Evolutionary conservation across 192 early-diverging fungal species (phyloP).

Genomic region (Mortierella alpina): DNA sequence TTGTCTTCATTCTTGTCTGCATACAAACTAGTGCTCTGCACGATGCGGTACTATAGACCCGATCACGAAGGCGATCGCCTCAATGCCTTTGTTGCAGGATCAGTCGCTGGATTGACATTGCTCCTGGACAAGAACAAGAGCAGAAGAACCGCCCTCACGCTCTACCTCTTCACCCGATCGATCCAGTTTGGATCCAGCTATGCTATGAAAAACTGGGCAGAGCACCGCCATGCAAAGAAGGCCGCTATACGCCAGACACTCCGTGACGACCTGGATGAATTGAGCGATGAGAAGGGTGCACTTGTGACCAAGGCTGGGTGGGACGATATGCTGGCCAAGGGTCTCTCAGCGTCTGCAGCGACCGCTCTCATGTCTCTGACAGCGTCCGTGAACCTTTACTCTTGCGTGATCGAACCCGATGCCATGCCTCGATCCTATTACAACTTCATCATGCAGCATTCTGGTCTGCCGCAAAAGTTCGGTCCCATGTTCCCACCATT

Average conservation of each 20-base stretch:
- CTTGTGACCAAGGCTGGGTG: conserved; percentile 43
- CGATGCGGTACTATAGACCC: conserved; percentile 60
- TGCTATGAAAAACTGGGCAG: conserved; percentile 69
- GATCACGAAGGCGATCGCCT: conserved; percentile 61
- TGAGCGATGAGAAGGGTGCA: conserved; percentile 11
- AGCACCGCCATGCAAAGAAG: conserved; percentile 38
- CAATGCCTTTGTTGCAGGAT: conserved; percentile 73
- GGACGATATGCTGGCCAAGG: conserved; percentile 61
- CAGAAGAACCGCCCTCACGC: conserved; percentile 69
- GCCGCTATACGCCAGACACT: conserved; percentile 14
- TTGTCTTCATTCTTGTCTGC: conserved; percentile 70
- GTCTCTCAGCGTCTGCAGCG: conserved; percentile 51
- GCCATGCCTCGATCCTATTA: conserved; percentile 69
- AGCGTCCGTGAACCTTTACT: conserved; percentile 60
- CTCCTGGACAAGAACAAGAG: conserved; percentile 69
- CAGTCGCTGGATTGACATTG: conserved; percentile 69
- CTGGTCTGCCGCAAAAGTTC: conserved; percentile 55
- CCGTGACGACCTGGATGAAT: conserved; percentile 2
- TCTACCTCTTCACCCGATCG: conserved; percentile 73
- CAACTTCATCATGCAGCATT: conserved; percentile 63
- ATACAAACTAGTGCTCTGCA: conserved; percentile 73
- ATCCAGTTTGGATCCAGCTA: conserved; percentile 73
- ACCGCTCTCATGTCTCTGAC: conserved; percentile 61
- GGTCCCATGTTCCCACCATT: conserved; percentile 59
- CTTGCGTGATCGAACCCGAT: conserved; percentile 66